Conservation (phyloP, 441 rosid species). For the Eutrema salsugineum region DNA sequence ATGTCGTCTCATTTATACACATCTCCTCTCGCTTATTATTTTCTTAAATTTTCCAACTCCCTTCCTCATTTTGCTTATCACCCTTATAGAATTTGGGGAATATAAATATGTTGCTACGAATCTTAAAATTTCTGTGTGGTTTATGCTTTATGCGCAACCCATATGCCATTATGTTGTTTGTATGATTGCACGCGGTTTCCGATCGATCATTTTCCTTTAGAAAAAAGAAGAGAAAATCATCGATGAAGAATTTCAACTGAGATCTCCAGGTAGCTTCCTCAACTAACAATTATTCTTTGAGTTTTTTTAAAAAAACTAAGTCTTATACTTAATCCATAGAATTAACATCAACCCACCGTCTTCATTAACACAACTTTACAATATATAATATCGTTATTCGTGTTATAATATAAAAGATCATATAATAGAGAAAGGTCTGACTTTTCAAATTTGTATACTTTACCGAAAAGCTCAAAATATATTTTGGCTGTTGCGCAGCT, state of each 20-base stretch:
- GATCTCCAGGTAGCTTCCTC: constrained; percentile 2
- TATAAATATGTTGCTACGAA: too few species aligned
- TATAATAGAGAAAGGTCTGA: constrained; percentile 1
- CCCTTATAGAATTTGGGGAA: too few species aligned
- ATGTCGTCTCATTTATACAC: too few species aligned
- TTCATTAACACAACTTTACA: neutral
- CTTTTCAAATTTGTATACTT: neutral
- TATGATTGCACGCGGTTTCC: constrained; percentile 22
- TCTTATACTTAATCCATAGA: neutral
- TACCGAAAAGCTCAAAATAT: neutral
- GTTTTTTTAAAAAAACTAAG: neutral
- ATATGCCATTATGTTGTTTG: constrained; percentile 5
- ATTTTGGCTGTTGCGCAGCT: constrained; percentile 22
- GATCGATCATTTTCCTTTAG: neutral
- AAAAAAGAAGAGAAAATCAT: neutral
- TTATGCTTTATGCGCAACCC: neutral
- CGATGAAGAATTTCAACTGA: neutral
- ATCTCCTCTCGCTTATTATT: too few species aligned
- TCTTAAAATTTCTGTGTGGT: too few species aligned
- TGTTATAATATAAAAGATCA: too few species aligned
- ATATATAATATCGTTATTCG: neutral
- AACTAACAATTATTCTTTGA: neutral
- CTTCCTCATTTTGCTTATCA: too few species aligned
- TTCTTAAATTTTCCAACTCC: too few species aligned
- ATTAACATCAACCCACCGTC: neutral